Conservation (phyloP, 345 rosid genomes). For the Gossypium longicalyx region DNA sequence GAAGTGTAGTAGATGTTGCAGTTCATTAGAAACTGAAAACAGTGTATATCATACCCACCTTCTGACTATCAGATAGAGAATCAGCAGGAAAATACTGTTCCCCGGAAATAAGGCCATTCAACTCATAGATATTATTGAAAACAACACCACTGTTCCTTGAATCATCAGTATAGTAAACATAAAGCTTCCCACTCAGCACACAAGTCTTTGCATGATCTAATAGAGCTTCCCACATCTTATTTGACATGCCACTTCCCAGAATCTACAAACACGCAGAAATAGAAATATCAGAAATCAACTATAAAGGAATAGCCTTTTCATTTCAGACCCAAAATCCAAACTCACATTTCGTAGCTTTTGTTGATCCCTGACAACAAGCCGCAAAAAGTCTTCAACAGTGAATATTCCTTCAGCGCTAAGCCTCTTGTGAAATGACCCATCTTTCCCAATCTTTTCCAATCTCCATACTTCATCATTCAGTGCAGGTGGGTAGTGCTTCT, state of each 20-base stretch:
- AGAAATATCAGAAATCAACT: conserved; percentile 25
- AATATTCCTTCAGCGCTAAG: conserved; percentile 42
- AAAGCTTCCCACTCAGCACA: conserved; percentile 70
- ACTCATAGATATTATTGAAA: conserved; percentile 80
- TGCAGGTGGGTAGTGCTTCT: conserved; percentile 97
- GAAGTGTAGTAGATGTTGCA: not conserved
- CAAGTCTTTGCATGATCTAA: conserved; percentile 96
- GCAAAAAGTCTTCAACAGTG: conserved; percentile 78
- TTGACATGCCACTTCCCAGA: conserved; percentile 99
- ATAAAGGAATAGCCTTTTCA: conserved; percentile 4
- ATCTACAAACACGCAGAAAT: conserved; percentile 40
- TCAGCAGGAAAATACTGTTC: conserved; percentile 78
- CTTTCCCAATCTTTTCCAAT: conserved; percentile 97
- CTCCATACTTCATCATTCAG: conserved; percentile 90
- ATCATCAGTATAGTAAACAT: conserved; percentile 83
- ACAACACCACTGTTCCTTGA: conserved; percentile 71
- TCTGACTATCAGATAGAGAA: conserved; percentile 81
- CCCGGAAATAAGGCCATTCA: conserved; percentile 79
- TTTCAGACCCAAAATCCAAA: conserved; percentile 23
- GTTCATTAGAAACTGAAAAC: not conserved
- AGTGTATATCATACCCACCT: conserved; percentile 43
- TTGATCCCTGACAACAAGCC: conserved; percentile 67
- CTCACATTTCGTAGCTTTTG: conserved; percentile 76
- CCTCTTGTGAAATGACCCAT: conserved; percentile 95
- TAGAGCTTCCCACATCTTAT: conserved; percentile 99